Conservation (phyloP, 208 protist species). For the Trichomonas vaginalis region DNA sequence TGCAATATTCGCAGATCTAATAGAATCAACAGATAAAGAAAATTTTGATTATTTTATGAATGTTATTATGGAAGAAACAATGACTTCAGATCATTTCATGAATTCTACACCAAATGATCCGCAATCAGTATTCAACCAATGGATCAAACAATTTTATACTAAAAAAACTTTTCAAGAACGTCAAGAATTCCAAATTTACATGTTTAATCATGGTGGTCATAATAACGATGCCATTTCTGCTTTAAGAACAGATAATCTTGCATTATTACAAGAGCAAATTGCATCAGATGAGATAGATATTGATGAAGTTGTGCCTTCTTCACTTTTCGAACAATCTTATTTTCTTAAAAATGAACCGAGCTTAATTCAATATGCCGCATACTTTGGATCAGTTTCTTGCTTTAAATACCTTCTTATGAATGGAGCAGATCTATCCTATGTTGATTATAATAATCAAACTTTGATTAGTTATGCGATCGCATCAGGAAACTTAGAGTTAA, state of each 20-base stretch:
- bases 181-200: not conserved
- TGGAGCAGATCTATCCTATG: not conserved
- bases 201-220: not conserved
- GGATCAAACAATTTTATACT: not conserved
- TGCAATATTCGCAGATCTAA: not conserved
- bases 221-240: not conserved
- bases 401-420: not conserved
- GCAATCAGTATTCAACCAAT: not conserved
- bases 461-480: not conserved
- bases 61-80: not conserved
- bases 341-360: not conserved
- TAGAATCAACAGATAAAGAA: not conserved
- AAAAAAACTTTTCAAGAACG: not conserved
- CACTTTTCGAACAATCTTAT: not conserved
- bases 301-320: not conserved
- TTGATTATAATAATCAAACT: not conserved
- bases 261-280: not conserved
- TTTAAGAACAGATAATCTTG: not conserved
- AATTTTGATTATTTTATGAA: not conserved
- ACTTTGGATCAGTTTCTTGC: not conserved
- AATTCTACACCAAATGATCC: not conserved
- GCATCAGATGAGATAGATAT: not conserved
- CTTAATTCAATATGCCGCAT: not conserved
- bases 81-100: not conserved
- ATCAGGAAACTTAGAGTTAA: not conserved